Base-by-base conservation (phyloP, 495 filamentous ascomycete genomes). In the Daldinia concentrica region DNA sequence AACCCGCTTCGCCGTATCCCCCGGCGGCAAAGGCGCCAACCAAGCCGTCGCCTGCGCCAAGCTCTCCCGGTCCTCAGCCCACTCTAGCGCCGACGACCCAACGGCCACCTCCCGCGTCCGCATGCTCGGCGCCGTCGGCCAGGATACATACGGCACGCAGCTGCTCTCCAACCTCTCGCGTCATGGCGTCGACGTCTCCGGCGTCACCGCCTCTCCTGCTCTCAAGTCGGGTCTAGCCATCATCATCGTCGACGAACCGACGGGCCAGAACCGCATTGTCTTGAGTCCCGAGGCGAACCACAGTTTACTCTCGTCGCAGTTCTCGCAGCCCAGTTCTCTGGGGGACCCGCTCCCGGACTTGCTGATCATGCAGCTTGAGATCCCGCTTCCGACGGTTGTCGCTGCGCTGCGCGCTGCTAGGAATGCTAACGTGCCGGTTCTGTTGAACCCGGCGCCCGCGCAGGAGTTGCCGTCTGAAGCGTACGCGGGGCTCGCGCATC, bases 21-120 rank as follows among this genome's bases (percentile, higher is more conserved):
- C 90, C 14, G 95, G 95, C 61, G 95, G 95, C 45, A 99, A 99
- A 81, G 95, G 95, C 67, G 93, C 93, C 36, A 99, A 99, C 83
- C 95, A 98, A 82, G 93, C 93, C 51, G 92, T 97, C 45, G 95
- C 95, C 6, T 86, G 89, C 64, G 80, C 80, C 29, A 83, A 84
- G 68, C 78, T 83, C 8, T 86, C 84, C 0, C 81, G 81, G n/a
- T 52, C 74, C 1, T 43, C 57, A 29, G 15, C 55, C 56, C 17
- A 64, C 75, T 8, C 70, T 75, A n/a, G 76, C 69, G 14, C 61
- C 68, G 30, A 68, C 79, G 71, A 48, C 19, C 43, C 72, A 15
- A 73, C 74, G n/a, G 80, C 79, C 27, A 79, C 83, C 15, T 87
- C 93, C 3, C 75, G 79, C 4, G 89, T 97, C 26, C 83, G 87